phyloP scores from a whole-genome alignment of 805 yeast genomes.

The Tetrapisispora arboricola region DNA sequence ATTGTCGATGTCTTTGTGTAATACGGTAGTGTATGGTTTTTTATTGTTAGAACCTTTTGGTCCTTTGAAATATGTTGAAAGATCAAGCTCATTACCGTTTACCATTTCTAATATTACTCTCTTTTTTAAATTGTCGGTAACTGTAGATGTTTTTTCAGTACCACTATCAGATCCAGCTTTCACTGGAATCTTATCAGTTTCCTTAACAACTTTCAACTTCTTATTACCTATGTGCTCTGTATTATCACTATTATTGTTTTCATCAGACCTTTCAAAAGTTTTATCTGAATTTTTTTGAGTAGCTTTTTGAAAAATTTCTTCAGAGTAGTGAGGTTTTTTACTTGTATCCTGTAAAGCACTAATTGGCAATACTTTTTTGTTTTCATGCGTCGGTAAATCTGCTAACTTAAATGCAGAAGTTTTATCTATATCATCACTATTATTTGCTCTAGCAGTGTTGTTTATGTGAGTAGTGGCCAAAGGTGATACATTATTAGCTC shows the following conservation, averaged over 20 bases:
- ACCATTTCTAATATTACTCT: slow-evolving; percentile 20
- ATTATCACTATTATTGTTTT: too few relatives aligned
- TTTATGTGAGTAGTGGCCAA: slow-evolving; percentile 15
- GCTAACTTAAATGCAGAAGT: neutral
- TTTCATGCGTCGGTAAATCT: neutral
- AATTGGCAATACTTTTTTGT: too few relatives aligned
- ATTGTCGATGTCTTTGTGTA: slow-evolving; percentile 23
- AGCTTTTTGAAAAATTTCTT: too few relatives aligned
- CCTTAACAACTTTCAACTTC: too few relatives aligned
- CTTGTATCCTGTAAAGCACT: too few relatives aligned
- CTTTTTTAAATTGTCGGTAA: slow-evolving; percentile 8
- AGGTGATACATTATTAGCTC: slow-evolving; percentile 22
- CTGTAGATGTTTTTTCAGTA: neutral
- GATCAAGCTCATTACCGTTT: slow-evolving; percentile 15
- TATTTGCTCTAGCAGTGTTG: neutral
- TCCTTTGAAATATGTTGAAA: slow-evolving; percentile 15
- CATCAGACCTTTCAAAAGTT: too few relatives aligned
- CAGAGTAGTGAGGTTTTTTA: too few relatives aligned
- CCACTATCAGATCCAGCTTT: slow-evolving; percentile 1
- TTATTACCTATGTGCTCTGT: too few relatives aligned
- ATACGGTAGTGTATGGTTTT: slow-evolving; percentile 24
- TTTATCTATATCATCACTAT: neutral
- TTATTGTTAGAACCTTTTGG: slow-evolving; percentile 6
- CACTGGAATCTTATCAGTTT: too few relatives aligned
- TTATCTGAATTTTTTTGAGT: too few relatives aligned